Evolutionary conservation across 1,139 yeast genomes (phyloP).

Genomic region (Meyerozyma smithsonii): DNA sequence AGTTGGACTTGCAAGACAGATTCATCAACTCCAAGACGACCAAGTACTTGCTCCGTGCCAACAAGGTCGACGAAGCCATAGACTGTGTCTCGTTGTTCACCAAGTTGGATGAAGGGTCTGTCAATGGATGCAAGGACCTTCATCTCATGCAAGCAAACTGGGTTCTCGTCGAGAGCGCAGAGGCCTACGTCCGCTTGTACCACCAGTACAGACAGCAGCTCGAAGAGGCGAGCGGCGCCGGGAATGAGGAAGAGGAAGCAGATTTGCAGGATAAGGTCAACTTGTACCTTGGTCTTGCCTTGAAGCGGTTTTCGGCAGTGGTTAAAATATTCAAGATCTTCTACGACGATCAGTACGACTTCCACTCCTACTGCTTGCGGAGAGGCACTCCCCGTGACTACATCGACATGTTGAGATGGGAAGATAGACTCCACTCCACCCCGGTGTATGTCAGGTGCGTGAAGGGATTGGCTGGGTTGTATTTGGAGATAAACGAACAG

Average conservation of each 20-base stretch:
- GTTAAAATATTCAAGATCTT: constrained; percentile 66
- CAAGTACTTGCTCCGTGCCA: constrained; percentile 80
- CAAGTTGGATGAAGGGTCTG: constrained; percentile 66
- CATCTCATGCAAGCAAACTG: constrained; percentile 90
- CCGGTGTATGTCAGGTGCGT: constrained; percentile 71
- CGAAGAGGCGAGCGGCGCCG: constrained; percentile 13
- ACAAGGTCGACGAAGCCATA: constrained; percentile 70
- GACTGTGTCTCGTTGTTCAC: constrained; percentile 76
- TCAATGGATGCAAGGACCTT: constrained; percentile 81
- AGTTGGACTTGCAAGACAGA: constrained; percentile 81
- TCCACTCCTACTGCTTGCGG: constrained; percentile 89
- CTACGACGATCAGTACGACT: constrained; percentile 83
- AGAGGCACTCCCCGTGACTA: constrained; percentile 89
- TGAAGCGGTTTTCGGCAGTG: constrained; percentile 73
- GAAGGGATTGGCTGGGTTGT: constrained; percentile 57
- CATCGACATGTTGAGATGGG: constrained; percentile 74
- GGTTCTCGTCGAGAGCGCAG: constrained; percentile 84
- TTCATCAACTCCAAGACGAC: constrained; percentile 86
- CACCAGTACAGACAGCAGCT: constrained; percentile 19
- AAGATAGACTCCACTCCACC: constrained; percentile 61
- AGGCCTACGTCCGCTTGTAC: constrained; percentile 52
- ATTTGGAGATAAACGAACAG: constrained; percentile 41
- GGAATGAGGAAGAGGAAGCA: constrained; percentile 22
- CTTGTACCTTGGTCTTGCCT: constrained; percentile 61
- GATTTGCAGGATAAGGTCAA: constrained; percentile 34